Conservation (phyloP, 2,329 filamentous ascomycete genomes). For the Rhinocladiella mackenziei region DNA sequence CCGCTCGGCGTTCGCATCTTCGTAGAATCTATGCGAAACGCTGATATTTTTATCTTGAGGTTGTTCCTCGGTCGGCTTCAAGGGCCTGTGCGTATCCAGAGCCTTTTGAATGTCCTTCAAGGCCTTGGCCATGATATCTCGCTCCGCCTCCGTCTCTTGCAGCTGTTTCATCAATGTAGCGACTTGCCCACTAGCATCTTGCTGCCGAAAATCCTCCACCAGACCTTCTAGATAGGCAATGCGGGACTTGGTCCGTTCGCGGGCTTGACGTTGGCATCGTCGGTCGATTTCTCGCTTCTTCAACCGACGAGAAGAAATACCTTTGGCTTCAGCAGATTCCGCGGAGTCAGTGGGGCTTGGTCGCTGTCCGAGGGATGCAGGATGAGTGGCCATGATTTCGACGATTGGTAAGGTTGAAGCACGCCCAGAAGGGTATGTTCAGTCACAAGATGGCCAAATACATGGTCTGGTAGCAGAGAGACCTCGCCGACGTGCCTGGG, state of each 20-base stretch:
- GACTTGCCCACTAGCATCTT: constrained; percentile 26
- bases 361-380: not conserved
- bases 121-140: constrained; percentile 26
- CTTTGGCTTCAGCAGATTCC: no score
- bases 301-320: constrained; percentile 25
- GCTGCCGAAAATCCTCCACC: constrained; percentile 26
- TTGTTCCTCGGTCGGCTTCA: constrained; percentile 6
- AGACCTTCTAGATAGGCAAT: constrained; percentile 30
- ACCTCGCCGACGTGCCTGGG: no score
- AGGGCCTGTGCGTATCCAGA: constrained; percentile 16
- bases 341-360: constrained; percentile 3
- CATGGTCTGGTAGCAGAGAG: no score
- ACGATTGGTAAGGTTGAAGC: no score
- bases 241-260: constrained; percentile 28
- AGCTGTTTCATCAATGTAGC: constrained; percentile 27
- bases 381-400: constrained; percentile 14
- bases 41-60: not conserved
- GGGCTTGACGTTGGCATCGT: constrained; percentile 29
- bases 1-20: constrained; percentile 4
- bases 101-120: constrained; percentile 29
- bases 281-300: constrained; percentile 31
- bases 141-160: constrained; percentile 25
- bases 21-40: not conserved
- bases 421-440: no score
- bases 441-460: not conserved